These are phyloP conservation scores for Vitis vinifera DNA, from an alignment of 164 flowering plant species.

Conservation along the genomic window DNA sequence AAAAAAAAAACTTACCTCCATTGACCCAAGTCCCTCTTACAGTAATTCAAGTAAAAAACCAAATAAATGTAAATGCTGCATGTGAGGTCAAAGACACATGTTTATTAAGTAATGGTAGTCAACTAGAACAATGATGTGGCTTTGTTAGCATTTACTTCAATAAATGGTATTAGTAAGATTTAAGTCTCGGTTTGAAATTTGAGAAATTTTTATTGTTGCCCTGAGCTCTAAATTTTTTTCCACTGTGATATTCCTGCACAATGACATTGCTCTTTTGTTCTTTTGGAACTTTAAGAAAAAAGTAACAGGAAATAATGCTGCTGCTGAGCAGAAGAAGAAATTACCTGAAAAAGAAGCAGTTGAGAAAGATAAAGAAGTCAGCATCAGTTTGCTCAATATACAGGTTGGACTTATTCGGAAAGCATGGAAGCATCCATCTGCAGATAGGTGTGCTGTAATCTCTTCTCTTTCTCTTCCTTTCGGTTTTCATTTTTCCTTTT, in stretches of 20 bases:
- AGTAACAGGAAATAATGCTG: constrained; percentile 37
- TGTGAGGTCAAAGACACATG: too few relatives aligned
- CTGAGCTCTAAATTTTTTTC: neutral
- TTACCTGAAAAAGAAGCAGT: constrained; percentile 48
- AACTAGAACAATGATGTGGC: too few relatives aligned
- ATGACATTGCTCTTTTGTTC: constrained; percentile 11
- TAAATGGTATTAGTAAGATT: too few relatives aligned
- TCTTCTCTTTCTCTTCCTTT: neutral
- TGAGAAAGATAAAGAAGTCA: constrained; percentile 62
- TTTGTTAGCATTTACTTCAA: too few relatives aligned
- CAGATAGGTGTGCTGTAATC: constrained; percentile 72
- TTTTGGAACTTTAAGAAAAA: constrained; percentile 36
- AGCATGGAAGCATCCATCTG: constrained; percentile 98
- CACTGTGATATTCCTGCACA: neutral
- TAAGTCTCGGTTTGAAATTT: neutral
- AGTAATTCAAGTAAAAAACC: too few relatives aligned
- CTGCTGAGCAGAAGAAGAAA: constrained; percentile 55
- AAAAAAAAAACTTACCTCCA: too few relatives aligned
- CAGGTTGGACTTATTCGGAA: constrained; percentile 89
- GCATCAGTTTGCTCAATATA: constrained; percentile 78
- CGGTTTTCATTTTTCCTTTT: neutral
- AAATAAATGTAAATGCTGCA: too few relatives aligned
- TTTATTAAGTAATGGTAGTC: too few relatives aligned
- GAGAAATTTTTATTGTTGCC: neutral
- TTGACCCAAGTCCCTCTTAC: too few relatives aligned